Base-by-base conservation (phyloP, 2,329 filamentous ascomycete species). In the Zasmidium angulare region DNA sequence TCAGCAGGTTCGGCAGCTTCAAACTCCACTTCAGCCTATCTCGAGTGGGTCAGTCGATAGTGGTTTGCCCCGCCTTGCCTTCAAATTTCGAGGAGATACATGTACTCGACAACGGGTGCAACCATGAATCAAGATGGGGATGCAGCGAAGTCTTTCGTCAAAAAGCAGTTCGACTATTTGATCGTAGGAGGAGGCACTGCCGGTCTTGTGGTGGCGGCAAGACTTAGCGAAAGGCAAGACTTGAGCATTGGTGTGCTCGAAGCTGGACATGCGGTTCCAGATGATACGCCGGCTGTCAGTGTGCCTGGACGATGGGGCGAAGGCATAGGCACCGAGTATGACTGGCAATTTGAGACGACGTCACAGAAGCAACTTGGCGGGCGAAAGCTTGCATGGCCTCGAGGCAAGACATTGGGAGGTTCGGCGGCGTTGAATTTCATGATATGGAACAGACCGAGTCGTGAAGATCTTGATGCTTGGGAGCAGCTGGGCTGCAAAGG, bases 241-340 rank as follows among this genome's bases (percentile, higher is more conserved):
- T 60, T 71, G 26, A 67, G 56, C 6, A 69, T 74, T 4, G 66
- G 66, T n/a, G 69, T 74, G 12, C 63, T 74, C 14, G 72, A 74
- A 56, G 68, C 68, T 14, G 71, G 72, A 46, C 54, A 64, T 46
- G 57, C 62, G 2, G 57, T 23, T 9, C 22, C 22, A 29, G 17
- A 24, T 23, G 24, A 50, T 22, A 19, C 49, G 12, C 29, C 58
- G 4, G 59, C 55, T 26, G 55, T 62, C 24, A 62, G 50, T 7
- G 55, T 51, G 14, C 59, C 59, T 2, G 46, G 59, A 26, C 50
- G 50, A 26, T 51, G 59, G 36, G 59, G 59, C 14, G 53, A 48
- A 1, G 59, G 59, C 12, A 53, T 56, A 17, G 46, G 49, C 9
- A 60, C 60, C 3, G 53, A 56, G 19, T 62, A 60, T 53, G 60